Evolutionary conservation across 148 eudicot species (phyloP), one percentile per base, ranked within the genome.

Genomic region (Rheum nobile): DNA sequence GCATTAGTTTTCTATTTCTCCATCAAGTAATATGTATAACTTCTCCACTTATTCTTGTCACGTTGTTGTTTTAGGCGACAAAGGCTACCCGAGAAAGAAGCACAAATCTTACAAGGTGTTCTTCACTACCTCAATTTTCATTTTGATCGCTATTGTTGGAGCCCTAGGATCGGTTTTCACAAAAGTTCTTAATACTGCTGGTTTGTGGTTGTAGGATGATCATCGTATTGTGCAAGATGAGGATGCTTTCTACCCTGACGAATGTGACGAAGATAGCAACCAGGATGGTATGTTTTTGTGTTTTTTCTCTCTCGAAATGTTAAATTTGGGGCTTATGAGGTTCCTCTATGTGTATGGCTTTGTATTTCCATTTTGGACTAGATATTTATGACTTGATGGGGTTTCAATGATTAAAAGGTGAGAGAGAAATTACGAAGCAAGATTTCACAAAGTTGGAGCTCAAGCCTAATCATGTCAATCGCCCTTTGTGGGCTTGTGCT

Each of bases 401-500:
- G 75, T 73, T 42, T 57, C 1, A 29, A 43, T 78, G 39, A 43
- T 38, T 74, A n/a, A 34, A 21, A 75, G 75, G 82, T 63, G 76
- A 72, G 67, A 83, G 79, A 47, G 98, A 89, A 68, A 87, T 80
- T 71, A 86, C 87, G 68, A 91, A 84, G 84, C 86, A 85, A 77
- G 99, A 95, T 79, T 95, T 90, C 71, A 86, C 94, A 1, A 92
- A 88, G 80, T 72, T 95, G 81, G 99, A 90, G 78, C 94, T 95
- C 59, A 95, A 95, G 77, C 89, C 89, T 22, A 97, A 95, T 82
- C 99, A 95, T 37, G 72, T 29, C 1, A 90, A 95, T 78, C 91
- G 99, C 16, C 99, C 99, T 7, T 74, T 95, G 78, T 95, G 99
- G 99, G 99, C 99, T 71, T 95, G 99, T 43, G 96, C 94, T 12